Base-by-base conservation (phyloP, 768 basidiomycete genomes). In the Xerocomus spinulosus region DNA sequence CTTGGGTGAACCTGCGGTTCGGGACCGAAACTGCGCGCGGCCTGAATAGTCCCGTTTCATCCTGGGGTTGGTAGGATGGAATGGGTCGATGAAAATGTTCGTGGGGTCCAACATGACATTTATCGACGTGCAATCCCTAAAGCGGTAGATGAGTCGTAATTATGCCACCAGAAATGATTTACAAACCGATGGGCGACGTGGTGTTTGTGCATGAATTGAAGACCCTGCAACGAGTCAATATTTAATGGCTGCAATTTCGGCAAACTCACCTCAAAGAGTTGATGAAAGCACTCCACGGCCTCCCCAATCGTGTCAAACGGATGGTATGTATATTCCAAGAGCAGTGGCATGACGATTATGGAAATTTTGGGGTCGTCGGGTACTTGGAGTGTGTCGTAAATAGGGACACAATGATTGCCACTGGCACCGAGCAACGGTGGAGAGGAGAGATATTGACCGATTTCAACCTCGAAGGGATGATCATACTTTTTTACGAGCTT, bases 301-400 rank as follows among this genome's bases (percentile, higher is more conserved):
- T 52, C 49, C 17, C 49, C 49, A 15, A 51, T 3, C 3, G 59
- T 65, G 34, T 60, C 52, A 37, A 70, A 69, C 8, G 14, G 51
- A 17, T 60, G 60, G 9, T 53, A 29, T 9, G 55, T 42, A 42
- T 54, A 63, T 4, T 20, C 17, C 47, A 71, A 58, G 9, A 73
- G 59, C 1, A 68, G 48, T 2, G 72, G 73, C 64, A 69, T 71
- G 17, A 66, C 59, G 20, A 68, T 49, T 18, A 61, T 4, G 64
- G 63, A 13, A 73, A 9, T 34, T 4, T 43, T 23, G 23, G 32
- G 24, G 17, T 43, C 42, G 10, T 43, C 35, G 13, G 40, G 29
- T 29, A 61, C 49, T 12, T 15, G 34, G 18, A 65, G 54, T 3
- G 41, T 24, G 25, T 66, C 66, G 17, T 56, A 39, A 13, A 69